phyloP scores from a whole-genome alignment of 2,329 filamentous ascomycete genomes.

The Cladosporium sp. region DNA sequence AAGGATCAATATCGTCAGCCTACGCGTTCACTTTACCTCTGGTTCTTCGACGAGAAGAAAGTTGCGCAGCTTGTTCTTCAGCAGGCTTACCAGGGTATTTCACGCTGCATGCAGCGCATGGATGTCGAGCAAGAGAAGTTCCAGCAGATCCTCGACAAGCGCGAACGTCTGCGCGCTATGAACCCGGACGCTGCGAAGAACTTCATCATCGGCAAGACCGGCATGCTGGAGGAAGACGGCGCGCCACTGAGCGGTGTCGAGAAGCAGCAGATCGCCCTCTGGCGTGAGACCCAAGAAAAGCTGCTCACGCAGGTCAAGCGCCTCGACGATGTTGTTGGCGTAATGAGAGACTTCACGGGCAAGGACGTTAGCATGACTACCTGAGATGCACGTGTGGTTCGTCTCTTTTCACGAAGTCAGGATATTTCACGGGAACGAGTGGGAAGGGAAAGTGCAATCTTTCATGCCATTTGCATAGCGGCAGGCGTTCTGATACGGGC shows the following conservation, averaged over 20 bases:
- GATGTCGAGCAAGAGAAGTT: slow-evolving; percentile 72
- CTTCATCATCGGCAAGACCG: slow-evolving; percentile 20
- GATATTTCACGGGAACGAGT: slow-evolving; percentile 14
- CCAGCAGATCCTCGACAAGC: slow-evolving; percentile 73
- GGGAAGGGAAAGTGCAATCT: background rate
- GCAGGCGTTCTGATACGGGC: slow-evolving; percentile 5
- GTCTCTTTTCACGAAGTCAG: slow-evolving; percentile 3
- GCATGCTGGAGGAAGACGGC: slow-evolving; percentile 18
- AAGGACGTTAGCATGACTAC: slow-evolving; percentile 25
- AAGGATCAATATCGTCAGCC: slow-evolving; percentile 80
- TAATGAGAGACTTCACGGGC: slow-evolving; percentile 66
- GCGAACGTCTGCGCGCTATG: slow-evolving; percentile 62
- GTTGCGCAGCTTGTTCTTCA: slow-evolving; percentile 71
- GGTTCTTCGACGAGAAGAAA: slow-evolving; percentile 81
- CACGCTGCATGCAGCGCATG: slow-evolving; percentile 77
- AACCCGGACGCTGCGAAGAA: slow-evolving; percentile 10
- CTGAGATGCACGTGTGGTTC: background rate
- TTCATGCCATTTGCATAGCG: slow-evolving; percentile 10
- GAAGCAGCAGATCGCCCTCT: slow-evolving; percentile 65
- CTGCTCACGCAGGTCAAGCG: slow-evolving; percentile 76
- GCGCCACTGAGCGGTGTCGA: slow-evolving; percentile 53
- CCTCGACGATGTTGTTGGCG: slow-evolving; percentile 80
- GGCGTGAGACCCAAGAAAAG: slow-evolving; percentile 64
- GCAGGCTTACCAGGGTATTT: slow-evolving; percentile 86
- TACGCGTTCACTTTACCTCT: slow-evolving; percentile 83